Evolutionary conservation across 192 early-diverging fungal genomes (phyloP).

Genomic region (Pecoramyces ruminantium): DNA sequence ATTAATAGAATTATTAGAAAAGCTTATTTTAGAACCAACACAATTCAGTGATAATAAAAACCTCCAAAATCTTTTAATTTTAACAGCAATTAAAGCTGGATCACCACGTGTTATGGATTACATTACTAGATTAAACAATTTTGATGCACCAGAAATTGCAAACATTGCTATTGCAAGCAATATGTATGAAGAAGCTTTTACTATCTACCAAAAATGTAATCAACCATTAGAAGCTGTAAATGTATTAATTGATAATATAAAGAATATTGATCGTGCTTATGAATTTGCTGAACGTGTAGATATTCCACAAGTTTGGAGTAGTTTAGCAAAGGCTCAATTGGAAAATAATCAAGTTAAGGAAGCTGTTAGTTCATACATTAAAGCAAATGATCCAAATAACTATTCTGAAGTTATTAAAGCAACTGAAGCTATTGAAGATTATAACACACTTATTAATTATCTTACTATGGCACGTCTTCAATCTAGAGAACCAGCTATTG

Average conservation of each 20-base stretch:
- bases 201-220: conserved; percentile 88
- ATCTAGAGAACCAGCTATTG: conserved; percentile 85
- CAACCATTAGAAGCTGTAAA: conserved; percentile 75
- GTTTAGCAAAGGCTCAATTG: conserved; percentile 87
- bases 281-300: conserved; percentile 91
- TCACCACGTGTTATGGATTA: conserved; percentile 86
- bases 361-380: conserved; percentile 89
- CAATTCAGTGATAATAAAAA: conserved; percentile 91
- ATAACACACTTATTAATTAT: conserved; percentile 86
- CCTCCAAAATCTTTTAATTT: conserved; percentile 91
- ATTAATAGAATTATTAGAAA: conserved; percentile 92
- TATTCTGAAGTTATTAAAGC: conserved; percentile 74
- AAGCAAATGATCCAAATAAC: conserved; percentile 80
- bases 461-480: conserved; percentile 90
- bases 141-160: conserved; percentile 94
- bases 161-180: conserved; percentile 78
- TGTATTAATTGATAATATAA: conserved; percentile 84
- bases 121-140: conserved; percentile 86
- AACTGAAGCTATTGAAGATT: conserved; percentile 69
- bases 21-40: conserved; percentile 81
- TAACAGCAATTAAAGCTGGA: conserved; percentile 95
- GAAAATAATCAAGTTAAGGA: conserved; percentile 80
- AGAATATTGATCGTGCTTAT: conserved; percentile 82
- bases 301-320: conserved; percentile 84
- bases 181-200: conserved; percentile 89